A percentile compares a stretch with the other conserved stretches of the same genome.
Conservation (phyloP, 1,139 yeast species). For the Sugiyamaella pinicola region DNA sequence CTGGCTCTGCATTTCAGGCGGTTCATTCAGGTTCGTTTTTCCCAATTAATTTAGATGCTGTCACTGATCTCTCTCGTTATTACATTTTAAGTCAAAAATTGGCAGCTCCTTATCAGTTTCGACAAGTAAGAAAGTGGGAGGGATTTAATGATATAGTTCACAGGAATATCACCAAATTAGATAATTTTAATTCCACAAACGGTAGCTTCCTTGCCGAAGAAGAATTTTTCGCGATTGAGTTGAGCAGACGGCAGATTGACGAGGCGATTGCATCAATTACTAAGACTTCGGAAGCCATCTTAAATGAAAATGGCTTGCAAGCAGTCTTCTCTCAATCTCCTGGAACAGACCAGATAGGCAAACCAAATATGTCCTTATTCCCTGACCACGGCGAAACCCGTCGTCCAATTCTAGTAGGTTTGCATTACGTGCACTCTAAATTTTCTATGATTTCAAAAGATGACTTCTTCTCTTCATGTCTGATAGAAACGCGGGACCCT, state of each 20-base stretch:
- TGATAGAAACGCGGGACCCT: conserved; percentile 9
- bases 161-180: conserved; percentile 6
- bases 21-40: conserved; percentile 1
- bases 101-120: conserved; percentile 19
- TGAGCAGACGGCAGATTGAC: conserved; percentile 20
- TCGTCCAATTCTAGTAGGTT: conserved; percentile 25
- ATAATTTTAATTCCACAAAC: conserved; percentile 4
- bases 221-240: conserved; percentile 12
- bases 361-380: conserved; percentile 23
- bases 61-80: conserved; percentile 16
- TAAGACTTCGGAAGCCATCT: conserved; percentile 21
- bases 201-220: conserved; percentile 1
- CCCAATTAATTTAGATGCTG: conserved; percentile 15
- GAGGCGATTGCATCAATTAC: conserved; percentile 21
- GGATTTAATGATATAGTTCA: conserved; percentile 24
- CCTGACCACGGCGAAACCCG: conserved; percentile 15
- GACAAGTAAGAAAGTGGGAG: conserved; percentile 26
- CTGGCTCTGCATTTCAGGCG: neutral
- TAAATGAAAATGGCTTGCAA: conserved; percentile 23
- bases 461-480: conserved; percentile 4
- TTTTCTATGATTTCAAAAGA: conserved; percentile 23
- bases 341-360: conserved; percentile 21
- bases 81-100: conserved; percentile 14
- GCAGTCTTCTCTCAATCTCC: conserved; percentile 22
- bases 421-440: conserved; percentile 20